Evolutionary conservation across 345 rosid genomes (phyloP).

Genomic region (Passiflora organensis): DNA sequence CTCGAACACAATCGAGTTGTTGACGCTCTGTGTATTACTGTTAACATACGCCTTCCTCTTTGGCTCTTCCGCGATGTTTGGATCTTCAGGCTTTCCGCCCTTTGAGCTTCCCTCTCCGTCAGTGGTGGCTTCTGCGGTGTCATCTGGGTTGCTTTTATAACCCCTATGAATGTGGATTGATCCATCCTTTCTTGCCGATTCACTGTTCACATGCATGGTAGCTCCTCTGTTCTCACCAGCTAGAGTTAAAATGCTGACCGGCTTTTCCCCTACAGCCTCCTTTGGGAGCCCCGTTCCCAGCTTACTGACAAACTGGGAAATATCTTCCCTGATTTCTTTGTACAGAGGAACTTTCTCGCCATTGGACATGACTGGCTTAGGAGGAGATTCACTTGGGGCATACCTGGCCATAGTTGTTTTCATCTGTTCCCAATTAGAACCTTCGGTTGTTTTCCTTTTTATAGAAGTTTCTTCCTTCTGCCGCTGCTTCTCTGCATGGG

Average conservation of each 20-base stretch:
- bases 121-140: constrained; percentile 45
- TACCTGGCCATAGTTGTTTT: constrained; percentile 21
- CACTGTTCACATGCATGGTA: constrained; percentile 47
- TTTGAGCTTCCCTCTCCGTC: constrained; percentile 48
- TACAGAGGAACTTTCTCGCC: constrained; percentile 37
- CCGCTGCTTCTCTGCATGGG: constrained; percentile 19
- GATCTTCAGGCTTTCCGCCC: too few species aligned
- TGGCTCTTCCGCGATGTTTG: constrained; percentile 27
- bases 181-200: constrained; percentile 38
- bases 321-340: constrained; percentile 52
- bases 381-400: constrained; percentile 14
- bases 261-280: constrained; percentile 35
- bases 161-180: constrained; percentile 55
- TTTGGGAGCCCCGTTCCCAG: constrained; percentile 40
- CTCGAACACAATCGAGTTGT: constrained; percentile 56
- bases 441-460: constrained; percentile 18
- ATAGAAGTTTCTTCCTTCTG: constrained; percentile 24
- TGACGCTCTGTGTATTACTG: constrained; percentile 61
- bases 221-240: constrained; percentile 95
- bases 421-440: constrained; percentile 20
- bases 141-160: constrained; percentile 54
- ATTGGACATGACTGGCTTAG: constrained; percentile 16
- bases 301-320: constrained; percentile 49
- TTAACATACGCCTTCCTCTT: constrained; percentile 46
- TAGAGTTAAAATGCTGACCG: constrained; percentile 43